phyloP scores from a whole-genome alignment of 2,329 filamentous ascomycete species.

The Sphaerulina musiva region DNA sequence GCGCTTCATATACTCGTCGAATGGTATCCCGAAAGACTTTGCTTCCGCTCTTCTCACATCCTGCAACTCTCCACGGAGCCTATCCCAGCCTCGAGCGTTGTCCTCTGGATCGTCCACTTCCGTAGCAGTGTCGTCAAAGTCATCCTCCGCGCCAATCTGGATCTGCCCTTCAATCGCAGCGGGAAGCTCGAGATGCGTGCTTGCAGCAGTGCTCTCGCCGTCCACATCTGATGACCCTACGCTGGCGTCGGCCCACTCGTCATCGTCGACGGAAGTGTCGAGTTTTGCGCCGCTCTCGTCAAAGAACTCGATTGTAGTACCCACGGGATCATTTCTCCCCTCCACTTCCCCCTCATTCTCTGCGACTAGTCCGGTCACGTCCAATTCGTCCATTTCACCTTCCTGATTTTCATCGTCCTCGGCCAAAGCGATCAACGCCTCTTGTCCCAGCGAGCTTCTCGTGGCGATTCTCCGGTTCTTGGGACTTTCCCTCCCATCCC shows the following conservation, averaged over 20 bases:
- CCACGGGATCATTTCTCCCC: slow-evolving; percentile 14
- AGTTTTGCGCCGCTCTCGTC: slow-evolving; percentile 23
- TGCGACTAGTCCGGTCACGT: slow-evolving; percentile 2
- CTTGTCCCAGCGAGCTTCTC: slow-evolving; percentile 16
- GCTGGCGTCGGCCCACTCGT: slow-evolving; percentile 26
- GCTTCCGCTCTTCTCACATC: slow-evolving; percentile 5
- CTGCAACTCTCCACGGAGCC: slow-evolving; percentile 4
- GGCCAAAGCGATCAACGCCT: slow-evolving; percentile 23
- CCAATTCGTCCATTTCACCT: background rate
- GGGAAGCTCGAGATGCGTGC: background rate
- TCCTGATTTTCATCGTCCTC: slow-evolving; percentile 16
- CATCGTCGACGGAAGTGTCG: slow-evolving; percentile 17
- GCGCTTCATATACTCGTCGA: slow-evolving; percentile 5
- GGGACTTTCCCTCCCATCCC: slow-evolving; percentile 29
- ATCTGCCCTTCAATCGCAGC: background rate
- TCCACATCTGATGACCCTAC: background rate
- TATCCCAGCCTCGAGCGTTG: slow-evolving; percentile 2
- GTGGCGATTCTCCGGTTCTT: slow-evolving; percentile 28
- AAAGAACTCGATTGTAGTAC: slow-evolving; percentile 24
- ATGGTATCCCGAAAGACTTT: slow-evolving; percentile 3
- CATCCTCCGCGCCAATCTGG: background rate
- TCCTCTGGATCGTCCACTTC: slow-evolving; percentile 20
- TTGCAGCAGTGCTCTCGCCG: background rate
- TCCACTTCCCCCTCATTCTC: background rate
- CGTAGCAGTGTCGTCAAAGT: slow-evolving; percentile 8